phyloP scores from a whole-genome alignment of 805 yeast genomes.

The Zygoascus ofunaensis region DNA sequence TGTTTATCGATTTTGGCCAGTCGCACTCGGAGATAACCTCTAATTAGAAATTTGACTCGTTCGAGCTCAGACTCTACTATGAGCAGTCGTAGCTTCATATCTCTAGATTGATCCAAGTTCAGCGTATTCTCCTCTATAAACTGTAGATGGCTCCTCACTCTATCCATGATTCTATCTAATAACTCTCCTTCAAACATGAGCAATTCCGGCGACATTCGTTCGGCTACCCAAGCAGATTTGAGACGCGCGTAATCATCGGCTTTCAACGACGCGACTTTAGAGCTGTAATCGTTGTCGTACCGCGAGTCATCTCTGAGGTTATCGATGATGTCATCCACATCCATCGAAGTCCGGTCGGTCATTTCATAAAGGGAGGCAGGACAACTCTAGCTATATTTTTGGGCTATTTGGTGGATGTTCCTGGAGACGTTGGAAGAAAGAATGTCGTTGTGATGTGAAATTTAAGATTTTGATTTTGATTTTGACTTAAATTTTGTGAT shows the following conservation, averaged over 20 bases:
- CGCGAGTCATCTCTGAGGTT: conserved; percentile 8
- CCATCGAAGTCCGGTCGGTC: conserved; percentile 3
- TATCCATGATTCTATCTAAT: conserved; percentile 45
- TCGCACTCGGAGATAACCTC: conserved; percentile 74
- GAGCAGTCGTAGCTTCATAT: conserved; percentile 68
- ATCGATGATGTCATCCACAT: conserved; percentile 19
- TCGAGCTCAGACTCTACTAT: conserved; percentile 89
- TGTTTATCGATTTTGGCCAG: conserved; percentile 60
- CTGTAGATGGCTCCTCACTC: conserved; percentile 64
- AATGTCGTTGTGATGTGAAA: too few species aligned
- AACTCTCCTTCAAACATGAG: conserved; percentile 60
- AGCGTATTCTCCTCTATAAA: conserved; percentile 69
- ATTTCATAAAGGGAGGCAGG: not conserved
- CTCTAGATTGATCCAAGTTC: conserved; percentile 49
- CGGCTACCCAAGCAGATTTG: conserved; percentile 67
- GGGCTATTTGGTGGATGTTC: too few species aligned
- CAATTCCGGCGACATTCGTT: conserved; percentile 81
- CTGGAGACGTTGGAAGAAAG: too few species aligned
- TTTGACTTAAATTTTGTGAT: too few species aligned
- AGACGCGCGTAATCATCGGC: conserved; percentile 38
- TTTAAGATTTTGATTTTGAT: too few species aligned
- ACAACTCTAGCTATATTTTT: not conserved
- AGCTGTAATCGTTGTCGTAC: not conserved
- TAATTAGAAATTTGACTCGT: conserved; percentile 68
- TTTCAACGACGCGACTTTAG: conserved; percentile 59